A percentile compares a stretch with the other conserved stretches of the same genome.
phyloP scores from a whole-genome alignment of 805 yeast species.

The Jamesozyma jinghongensis region DNA sequence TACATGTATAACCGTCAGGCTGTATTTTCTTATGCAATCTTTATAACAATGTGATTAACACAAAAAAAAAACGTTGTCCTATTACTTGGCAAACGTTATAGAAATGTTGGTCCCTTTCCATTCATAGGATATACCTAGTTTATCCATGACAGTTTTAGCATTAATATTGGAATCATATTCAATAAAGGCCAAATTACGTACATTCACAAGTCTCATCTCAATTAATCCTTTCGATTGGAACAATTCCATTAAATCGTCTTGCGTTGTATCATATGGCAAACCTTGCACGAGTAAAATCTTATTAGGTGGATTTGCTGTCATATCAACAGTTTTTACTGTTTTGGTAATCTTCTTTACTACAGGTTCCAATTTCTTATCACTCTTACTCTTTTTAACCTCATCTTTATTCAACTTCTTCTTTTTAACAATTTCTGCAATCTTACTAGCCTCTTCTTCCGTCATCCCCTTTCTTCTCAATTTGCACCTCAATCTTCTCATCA shows the following conservation, averaged over 20 bases:
- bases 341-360: constrained; percentile 5
- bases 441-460: constrained; percentile 10
- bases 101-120: constrained; percentile 9
- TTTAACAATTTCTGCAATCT: constrained; percentile 2
- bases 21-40: not conserved
- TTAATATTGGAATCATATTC: constrained; percentile 55
- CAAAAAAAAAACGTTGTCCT: too few species aligned
- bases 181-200: constrained; percentile 66
- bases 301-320: constrained; percentile 48
- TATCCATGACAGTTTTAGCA: constrained; percentile 32
- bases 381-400: not conserved
- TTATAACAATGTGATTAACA: not conserved
- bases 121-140: constrained; percentile 10
- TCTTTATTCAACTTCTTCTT: constrained; percentile 8
- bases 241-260: constrained; percentile 33
- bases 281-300: constrained; percentile 59
- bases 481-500: constrained; percentile 18
- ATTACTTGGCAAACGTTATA: constrained; percentile 26
- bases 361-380: constrained; percentile 1
- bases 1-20: not conserved
- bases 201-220: constrained; percentile 56
- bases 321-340: constrained; percentile 8
- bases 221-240: constrained; percentile 55
- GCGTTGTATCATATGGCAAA: constrained; percentile 39
- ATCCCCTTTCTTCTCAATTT: constrained; percentile 17